Evolutionary conservation across 306 rosid genomes (phyloP).

Genomic region (Casuarina cunninghamiana): DNA sequence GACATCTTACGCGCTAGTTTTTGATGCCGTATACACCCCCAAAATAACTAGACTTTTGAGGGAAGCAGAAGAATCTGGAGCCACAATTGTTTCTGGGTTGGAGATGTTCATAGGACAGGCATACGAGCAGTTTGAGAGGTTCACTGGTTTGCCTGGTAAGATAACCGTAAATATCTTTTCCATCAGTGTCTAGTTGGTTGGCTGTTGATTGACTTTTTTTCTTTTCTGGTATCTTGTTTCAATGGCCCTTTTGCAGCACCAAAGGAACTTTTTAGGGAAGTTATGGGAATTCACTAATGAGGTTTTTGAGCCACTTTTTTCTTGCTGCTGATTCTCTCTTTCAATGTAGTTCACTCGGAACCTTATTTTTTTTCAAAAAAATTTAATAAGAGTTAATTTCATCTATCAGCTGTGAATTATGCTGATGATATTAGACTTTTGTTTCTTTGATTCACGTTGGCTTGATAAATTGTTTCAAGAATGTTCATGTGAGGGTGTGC

Average conservation of each 20-base stretch:
- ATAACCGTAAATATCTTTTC: slow-evolving; percentile 8
- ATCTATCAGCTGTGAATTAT: too few relatives aligned
- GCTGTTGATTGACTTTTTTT: slow-evolving; percentile 22
- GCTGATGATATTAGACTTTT: too few relatives aligned
- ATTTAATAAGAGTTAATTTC: too few relatives aligned
- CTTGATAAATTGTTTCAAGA: not conserved
- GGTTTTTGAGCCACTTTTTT: slow-evolving; percentile 39
- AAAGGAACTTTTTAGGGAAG: slow-evolving; percentile 61
- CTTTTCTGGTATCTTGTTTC: slow-evolving; percentile 18
- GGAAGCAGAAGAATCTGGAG: slow-evolving; percentile 92
- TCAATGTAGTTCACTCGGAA: not conserved
- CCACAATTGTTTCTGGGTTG: slow-evolving; percentile 62
- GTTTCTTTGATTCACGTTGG: not conserved
- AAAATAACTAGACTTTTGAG: slow-evolving; percentile 76
- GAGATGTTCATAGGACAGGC: slow-evolving; percentile 96
- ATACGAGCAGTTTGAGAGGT: slow-evolving; percentile 72
- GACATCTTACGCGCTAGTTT: slow-evolving; percentile 68
- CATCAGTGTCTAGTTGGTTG: slow-evolving; percentile 17
- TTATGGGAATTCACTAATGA: slow-evolving; percentile 50
- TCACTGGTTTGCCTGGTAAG: slow-evolving; percentile 90
- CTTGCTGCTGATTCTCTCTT: slow-evolving; percentile 15
- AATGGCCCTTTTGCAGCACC: slow-evolving; percentile 66
- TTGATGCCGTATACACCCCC: slow-evolving; percentile 92
- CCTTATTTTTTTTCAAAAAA: not conserved
- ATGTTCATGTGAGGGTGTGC: not conserved